These are phyloP conservation scores for Fraxinus americana DNA, from an alignment of 257 asterid genomes.

Conservation along the genomic window DNA sequence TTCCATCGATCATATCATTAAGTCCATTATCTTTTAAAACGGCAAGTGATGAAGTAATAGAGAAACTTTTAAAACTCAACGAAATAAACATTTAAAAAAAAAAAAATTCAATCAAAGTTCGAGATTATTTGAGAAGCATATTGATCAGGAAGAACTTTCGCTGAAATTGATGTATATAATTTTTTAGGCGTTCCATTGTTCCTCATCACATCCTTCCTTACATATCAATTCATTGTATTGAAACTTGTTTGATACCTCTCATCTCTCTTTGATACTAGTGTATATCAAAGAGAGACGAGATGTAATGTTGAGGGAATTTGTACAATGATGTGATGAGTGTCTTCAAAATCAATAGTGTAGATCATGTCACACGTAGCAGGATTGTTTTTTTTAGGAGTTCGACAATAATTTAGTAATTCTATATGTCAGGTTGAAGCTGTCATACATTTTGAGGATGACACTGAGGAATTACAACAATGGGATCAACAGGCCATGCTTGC, in stretches of 20 bases:
- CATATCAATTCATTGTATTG: neutral
- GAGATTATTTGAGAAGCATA: conserved; percentile 6
- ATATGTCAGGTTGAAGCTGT: conserved; percentile 78
- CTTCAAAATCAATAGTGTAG: too few relatives aligned
- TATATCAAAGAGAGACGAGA: neutral
- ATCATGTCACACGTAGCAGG: too few relatives aligned
- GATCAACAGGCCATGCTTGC: conserved; percentile 79
- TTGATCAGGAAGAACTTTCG: conserved; percentile 73
- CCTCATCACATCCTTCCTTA: neutral
- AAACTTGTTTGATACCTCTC: neutral
- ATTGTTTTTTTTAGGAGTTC: neutral
- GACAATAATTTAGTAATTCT: conserved; percentile 15
- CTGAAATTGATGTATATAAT: conserved; percentile 3
- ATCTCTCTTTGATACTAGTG: neutral
- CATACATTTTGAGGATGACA: conserved; percentile 96
- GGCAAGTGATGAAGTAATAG: too few relatives aligned
- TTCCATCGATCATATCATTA: too few relatives aligned
- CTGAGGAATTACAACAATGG: conserved; percentile 94
- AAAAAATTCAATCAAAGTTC: conserved; percentile 27
- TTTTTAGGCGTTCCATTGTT: neutral
- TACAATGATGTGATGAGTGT: too few relatives aligned
- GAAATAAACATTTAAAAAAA: too few relatives aligned
- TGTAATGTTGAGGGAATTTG: too few relatives aligned
- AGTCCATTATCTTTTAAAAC: too few relatives aligned
- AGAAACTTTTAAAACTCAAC: too few relatives aligned